Evolutionary conservation across 2,329 filamentous ascomycete species (phyloP).

Genomic region (Ramularia endophylla): DNA sequence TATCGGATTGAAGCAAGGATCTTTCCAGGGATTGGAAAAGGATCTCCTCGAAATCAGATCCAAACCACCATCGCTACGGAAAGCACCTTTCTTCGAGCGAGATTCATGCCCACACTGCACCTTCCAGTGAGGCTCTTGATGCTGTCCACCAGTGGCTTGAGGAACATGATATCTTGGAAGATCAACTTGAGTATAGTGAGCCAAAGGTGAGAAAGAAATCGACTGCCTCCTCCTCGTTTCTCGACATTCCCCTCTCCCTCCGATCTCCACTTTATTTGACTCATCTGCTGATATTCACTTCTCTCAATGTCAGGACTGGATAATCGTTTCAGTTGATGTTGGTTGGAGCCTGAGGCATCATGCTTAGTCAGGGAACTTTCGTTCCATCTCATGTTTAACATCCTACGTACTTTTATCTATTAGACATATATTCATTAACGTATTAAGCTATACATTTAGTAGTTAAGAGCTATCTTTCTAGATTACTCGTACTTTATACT

Average conservation of each 20-base stretch:
- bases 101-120: conserved; percentile 51
- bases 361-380: neutral
- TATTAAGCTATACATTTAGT: too few relatives aligned
- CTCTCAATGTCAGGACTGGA: too few relatives aligned
- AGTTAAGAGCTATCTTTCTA: too few relatives aligned
- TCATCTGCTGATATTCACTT: too few relatives aligned
- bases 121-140: conserved; percentile 43
- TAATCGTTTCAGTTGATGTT: neutral
- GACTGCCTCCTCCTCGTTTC: too few relatives aligned
- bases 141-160: conserved; percentile 52
- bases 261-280: too few relatives aligned
- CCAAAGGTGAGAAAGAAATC: conserved; percentile 18
- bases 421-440: too few relatives aligned
- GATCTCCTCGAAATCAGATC: conserved; percentile 57
- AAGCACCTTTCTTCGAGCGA: conserved; percentile 49
- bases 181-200: conserved; percentile 13
- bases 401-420: too few relatives aligned
- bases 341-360: too few relatives aligned
- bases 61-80: conserved; percentile 54
- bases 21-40: conserved; percentile 45
- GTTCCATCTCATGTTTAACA: neutral
- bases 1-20: conserved; percentile 20
- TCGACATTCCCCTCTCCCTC: too few relatives aligned
- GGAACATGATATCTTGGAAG: conserved; percentile 34
- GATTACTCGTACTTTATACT: too few relatives aligned